phyloP scores from a whole-genome alignment of 495 filamentous ascomycete species.

The Aspergillus conjunctus region DNA sequence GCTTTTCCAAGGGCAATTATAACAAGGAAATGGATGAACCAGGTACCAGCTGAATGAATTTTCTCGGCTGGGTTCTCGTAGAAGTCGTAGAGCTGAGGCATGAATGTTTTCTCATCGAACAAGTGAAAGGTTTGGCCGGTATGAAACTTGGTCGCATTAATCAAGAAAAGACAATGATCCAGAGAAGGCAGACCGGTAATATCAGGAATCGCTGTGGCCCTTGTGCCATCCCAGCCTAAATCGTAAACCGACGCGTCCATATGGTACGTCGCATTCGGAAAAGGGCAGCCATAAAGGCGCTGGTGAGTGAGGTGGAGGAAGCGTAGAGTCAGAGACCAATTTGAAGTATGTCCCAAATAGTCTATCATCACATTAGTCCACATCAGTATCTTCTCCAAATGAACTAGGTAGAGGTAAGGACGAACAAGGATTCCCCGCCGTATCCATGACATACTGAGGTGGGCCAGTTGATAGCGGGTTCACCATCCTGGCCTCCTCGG shows the following conservation, averaged over 20 bases:
- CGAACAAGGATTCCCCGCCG: slow-evolving; percentile 3
- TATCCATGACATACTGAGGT: slow-evolving; percentile 7
- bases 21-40: slow-evolving; percentile 49
- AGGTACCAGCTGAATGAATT: slow-evolving; percentile 31
- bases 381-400: neutral
- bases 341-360: slow-evolving; percentile 49
- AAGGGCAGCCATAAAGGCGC: slow-evolving; percentile 34
- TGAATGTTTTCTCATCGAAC: slow-evolving; percentile 47
- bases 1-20: slow-evolving; percentile 50
- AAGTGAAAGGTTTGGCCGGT: slow-evolving; percentile 48
- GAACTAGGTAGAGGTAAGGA: neutral
- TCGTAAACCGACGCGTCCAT: slow-evolving; percentile 47
- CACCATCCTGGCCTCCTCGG: slow-evolving; percentile 1
- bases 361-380: slow-evolving; percentile 22
- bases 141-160: slow-evolving; percentile 48
- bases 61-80: slow-evolving; percentile 33
- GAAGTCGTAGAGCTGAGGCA: slow-evolving; percentile 39
- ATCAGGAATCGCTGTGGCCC: slow-evolving; percentile 29
- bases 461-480: slow-evolving; percentile 5
- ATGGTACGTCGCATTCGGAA: slow-evolving; percentile 36
- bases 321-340: slow-evolving; percentile 48
- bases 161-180: slow-evolving; percentile 45
- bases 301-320: slow-evolving; percentile 44
- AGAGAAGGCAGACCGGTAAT: slow-evolving; percentile 36
- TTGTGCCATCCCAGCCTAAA: slow-evolving; percentile 43